phyloP scores from a whole-genome alignment of 73 alveolate genomes.

The Paramecium sonneborni region DNA sequence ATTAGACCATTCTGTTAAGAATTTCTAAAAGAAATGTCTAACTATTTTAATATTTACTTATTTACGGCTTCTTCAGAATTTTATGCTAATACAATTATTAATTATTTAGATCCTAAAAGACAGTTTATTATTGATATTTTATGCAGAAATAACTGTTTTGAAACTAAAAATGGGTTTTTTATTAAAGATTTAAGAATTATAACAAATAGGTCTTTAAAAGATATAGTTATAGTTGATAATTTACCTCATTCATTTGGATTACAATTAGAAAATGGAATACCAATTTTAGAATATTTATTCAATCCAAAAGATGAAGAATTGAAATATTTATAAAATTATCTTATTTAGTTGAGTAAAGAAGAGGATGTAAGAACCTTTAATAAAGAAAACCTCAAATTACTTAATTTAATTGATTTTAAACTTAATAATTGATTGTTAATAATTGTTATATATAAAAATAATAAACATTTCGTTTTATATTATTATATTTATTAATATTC shows the following conservation, averaged over 20 bases:
- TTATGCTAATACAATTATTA: slow-evolving; percentile 92
- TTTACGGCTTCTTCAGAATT: slow-evolving; percentile 93
- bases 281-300: slow-evolving; percentile 76
- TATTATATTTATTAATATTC: no score
- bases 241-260: slow-evolving; percentile 87
- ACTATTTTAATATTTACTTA: slow-evolving; percentile 79
- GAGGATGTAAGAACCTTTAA: slow-evolving; percentile 61
- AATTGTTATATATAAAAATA: not conserved
- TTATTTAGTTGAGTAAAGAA: slow-evolving; percentile 44
- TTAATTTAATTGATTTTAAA: slow-evolving; percentile 37
- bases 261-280: slow-evolving; percentile 86
- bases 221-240: slow-evolving; percentile 83
- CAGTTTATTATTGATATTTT: slow-evolving; percentile 81
- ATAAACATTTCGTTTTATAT: no score
- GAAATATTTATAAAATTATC: slow-evolving; percentile 72
- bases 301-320: slow-evolving; percentile 80
- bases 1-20: slow-evolving; percentile 87
- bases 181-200: slow-evolving; percentile 91
- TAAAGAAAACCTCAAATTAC: slow-evolving; percentile 2
- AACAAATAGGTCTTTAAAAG: not conserved
- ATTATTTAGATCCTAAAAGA: slow-evolving; percentile 89
- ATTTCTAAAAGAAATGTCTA: slow-evolving; percentile 77
- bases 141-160: slow-evolving; percentile 89
- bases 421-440: not conserved
- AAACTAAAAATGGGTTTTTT: slow-evolving; percentile 88